phyloP scores from a whole-genome alignment of 2,329 filamentous ascomycete genomes.

The Trichocomaceae sp. region DNA sequence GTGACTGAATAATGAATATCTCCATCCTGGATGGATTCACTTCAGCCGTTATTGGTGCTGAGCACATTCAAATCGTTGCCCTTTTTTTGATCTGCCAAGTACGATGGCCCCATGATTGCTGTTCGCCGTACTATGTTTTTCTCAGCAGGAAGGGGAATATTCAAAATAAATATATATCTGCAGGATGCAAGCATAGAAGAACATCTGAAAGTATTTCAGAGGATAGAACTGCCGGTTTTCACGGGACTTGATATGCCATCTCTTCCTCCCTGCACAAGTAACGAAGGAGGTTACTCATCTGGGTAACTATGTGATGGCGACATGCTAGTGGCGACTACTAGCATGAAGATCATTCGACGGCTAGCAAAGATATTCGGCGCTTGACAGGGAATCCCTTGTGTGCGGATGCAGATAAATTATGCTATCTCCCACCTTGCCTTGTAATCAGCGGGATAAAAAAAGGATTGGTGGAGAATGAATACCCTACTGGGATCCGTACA shows the following conservation, averaged over 20 bases:
- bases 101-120: background rate
- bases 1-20: slow-evolving; percentile 8
- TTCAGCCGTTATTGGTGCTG: background rate
- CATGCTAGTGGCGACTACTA: slow-evolving; percentile 2
- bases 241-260: background rate
- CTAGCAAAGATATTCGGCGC: background rate
- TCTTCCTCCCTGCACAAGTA: background rate
- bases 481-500: background rate
- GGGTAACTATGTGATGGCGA: slow-evolving; percentile 11
- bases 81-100: slow-evolving; percentile 10
- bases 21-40: slow-evolving; percentile 10
- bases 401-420: slow-evolving; percentile 1
- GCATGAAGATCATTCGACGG: slow-evolving; percentile 7
- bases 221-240: background rate
- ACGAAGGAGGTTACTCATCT: slow-evolving; percentile 10
- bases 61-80: slow-evolving; percentile 1
- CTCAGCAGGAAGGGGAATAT: background rate
- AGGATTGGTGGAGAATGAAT: slow-evolving; percentile 4
- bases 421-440: background rate
- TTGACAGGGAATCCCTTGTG: slow-evolving; percentile 6
- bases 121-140: background rate
- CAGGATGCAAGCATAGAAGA: background rate
- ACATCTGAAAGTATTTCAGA: background rate
- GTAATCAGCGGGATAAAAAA: background rate
- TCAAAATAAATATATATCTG: background rate